A percentile compares a stretch with the other conserved stretches of the same genome.
These are phyloP conservation scores for Spergularia bocconei DNA, from an alignment of 148 eudicot genomes.

Conservation along the genomic window DNA sequence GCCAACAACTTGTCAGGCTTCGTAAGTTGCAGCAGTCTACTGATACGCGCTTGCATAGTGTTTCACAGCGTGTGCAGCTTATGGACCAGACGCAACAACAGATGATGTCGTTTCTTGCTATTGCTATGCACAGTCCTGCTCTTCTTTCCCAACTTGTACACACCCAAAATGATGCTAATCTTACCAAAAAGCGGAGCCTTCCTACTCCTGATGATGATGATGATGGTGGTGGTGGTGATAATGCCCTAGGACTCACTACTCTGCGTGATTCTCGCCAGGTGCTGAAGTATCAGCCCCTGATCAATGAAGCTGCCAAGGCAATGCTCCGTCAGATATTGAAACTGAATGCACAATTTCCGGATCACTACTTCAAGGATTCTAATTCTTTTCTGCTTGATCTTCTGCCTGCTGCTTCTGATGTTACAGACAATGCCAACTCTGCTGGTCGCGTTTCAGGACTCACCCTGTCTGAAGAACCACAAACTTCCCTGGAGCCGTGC, in stretches of 20 bases:
- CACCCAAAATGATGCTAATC: conserved; percentile 49
- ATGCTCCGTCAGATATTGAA: conserved; percentile 63
- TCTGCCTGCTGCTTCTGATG: conserved; percentile 30
- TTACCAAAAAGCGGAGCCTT: conserved; percentile 69
- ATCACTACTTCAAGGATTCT: conserved; percentile 39
- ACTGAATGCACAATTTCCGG: conserved; percentile 47
- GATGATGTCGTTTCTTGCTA: conserved; percentile 87
- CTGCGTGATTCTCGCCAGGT: conserved; percentile 46
- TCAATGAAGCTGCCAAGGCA: conserved; percentile 77
- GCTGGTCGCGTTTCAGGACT: conserved; percentile 41
- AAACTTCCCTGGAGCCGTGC: conserved; percentile 35
- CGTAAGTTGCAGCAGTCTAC: conserved; percentile 75
- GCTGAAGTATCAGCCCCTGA: conserved; percentile 68
- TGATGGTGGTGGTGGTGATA: too few relatives aligned
- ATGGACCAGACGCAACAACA: conserved; percentile 78
- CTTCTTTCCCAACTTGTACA: conserved; percentile 69
- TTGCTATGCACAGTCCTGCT: conserved; percentile 77
- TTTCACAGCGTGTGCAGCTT: conserved; percentile 67
- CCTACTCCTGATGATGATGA: conserved; percentile 58
- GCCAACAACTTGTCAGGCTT: conserved; percentile 78
- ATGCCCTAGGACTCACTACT: conserved; percentile 26
- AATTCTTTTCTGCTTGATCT: conserved; percentile 49
- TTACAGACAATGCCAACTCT: conserved; percentile 34
- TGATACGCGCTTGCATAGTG: conserved; percentile 65
- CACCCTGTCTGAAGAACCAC: conserved; percentile 55